These are phyloP conservation scores for Dactylellina parvicollis DNA, from an alignment of 2,329 filamentous ascomycete species.

Conservation along the genomic window DNA sequence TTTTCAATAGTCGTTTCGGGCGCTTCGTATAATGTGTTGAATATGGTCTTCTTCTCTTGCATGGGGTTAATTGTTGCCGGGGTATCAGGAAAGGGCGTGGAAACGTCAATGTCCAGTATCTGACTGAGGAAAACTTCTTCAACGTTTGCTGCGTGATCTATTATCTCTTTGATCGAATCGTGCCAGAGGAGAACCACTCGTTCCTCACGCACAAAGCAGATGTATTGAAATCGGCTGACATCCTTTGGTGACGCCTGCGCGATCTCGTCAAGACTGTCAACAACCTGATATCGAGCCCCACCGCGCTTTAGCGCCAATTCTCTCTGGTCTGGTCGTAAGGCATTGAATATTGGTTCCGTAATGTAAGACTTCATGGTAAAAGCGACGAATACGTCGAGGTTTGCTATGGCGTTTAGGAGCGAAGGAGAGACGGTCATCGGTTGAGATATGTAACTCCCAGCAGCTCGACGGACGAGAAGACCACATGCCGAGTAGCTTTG, in stretches of 20 bases:
- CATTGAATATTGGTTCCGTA: slow-evolving; percentile 64
- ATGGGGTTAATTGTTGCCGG: not conserved
- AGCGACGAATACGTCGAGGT: slow-evolving; percentile 64
- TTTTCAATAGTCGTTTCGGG: slow-evolving; percentile 38
- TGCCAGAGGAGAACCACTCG: slow-evolving; percentile 64
- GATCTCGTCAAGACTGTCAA: slow-evolving; percentile 63
- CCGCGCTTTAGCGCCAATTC: slow-evolving; percentile 62
- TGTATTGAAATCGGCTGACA: slow-evolving; percentile 63
- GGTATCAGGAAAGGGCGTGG: slow-evolving; percentile 4
- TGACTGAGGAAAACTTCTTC: slow-evolving; percentile 54
- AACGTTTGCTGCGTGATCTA: slow-evolving; percentile 61
- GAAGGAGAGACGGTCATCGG: slow-evolving; percentile 61
- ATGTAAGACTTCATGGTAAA: slow-evolving; percentile 66
- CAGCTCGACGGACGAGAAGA: slow-evolving; percentile 24
- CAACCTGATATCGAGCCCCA: slow-evolving; percentile 64
- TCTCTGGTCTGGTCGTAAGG: slow-evolving; percentile 62
- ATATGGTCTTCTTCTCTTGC: too few relatives aligned
- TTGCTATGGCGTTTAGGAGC: slow-evolving; percentile 63
- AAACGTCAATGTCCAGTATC: slow-evolving; percentile 37
- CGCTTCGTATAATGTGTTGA: slow-evolving; percentile 33
- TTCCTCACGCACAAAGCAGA: slow-evolving; percentile 63
- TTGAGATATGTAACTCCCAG: slow-evolving; percentile 62
- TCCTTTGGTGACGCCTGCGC: slow-evolving; percentile 61
- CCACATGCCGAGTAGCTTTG: slow-evolving; percentile 27
- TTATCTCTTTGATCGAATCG: slow-evolving; percentile 62